Percentiles rank a stretch among this genome's conserved stretches.
phyloP scores from a whole-genome alignment of 202 grass and related monocot species.

The Cymbopogon flexuosus region DNA sequence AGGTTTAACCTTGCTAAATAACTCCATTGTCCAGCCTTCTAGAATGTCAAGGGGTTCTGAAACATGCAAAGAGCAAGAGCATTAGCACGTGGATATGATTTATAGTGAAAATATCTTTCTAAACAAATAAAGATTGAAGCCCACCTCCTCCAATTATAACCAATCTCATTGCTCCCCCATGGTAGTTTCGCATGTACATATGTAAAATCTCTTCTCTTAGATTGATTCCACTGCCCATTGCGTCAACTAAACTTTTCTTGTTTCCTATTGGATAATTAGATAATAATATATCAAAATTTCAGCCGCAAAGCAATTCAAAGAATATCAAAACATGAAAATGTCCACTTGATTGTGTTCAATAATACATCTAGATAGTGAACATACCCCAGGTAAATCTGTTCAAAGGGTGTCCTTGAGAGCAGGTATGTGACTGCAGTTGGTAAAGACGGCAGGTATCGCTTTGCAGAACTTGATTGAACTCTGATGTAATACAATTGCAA shows the following conservation, averaged over 20 bases:
- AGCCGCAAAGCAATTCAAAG: conserved; percentile 19
- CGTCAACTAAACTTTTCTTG: conserved; percentile 85
- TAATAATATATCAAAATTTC: conserved; percentile 25
- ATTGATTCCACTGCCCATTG: conserved; percentile 88
- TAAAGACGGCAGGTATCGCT: conserved; percentile 70
- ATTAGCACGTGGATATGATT: conserved; percentile 19
- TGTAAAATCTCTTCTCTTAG: conserved; percentile 82
- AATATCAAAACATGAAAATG: conserved; percentile 15
- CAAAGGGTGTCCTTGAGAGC: conserved; percentile 65
- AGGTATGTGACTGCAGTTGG: conserved; percentile 91
- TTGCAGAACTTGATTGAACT: conserved; percentile 96
- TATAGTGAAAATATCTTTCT: conserved; percentile 3
- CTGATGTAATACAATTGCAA: conserved; percentile 46
- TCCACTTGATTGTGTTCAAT: background rate
- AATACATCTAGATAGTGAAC: conserved; percentile 17
- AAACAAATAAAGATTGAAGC: background rate
- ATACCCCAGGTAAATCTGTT: conserved; percentile 98
- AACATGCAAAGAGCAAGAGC: conserved; percentile 26
- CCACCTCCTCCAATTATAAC: conserved; percentile 96
- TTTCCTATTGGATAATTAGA: conserved; percentile 56
- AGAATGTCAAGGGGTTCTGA: conserved; percentile 83
- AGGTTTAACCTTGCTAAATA: conserved; percentile 86
- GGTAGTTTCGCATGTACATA: conserved; percentile 72
- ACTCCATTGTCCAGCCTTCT: conserved; percentile 74
- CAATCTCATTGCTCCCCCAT: conserved; percentile 82